A percentile compares a stretch with the other conserved stretches of the same genome.
Evolutionary conservation across 805 yeast genomes (phyloP).

Genomic region (Wickerhamiella hasegawae): DNA sequence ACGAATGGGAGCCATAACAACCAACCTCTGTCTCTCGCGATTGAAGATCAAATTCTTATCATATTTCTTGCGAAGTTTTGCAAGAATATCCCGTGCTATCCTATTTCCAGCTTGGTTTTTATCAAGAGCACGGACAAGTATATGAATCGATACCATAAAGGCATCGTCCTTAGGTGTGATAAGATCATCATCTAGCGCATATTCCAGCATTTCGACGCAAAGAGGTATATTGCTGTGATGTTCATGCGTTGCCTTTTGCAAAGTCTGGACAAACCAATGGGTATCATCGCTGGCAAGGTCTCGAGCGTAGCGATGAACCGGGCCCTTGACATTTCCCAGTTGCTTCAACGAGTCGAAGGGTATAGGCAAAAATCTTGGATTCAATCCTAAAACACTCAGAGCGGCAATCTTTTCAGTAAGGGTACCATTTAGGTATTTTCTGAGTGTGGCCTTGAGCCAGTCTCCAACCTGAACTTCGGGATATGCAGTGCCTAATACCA

Average conservation of each 20-base stretch:
- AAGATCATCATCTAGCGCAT: background rate
- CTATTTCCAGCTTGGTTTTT: background rate
- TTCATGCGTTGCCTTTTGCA: background rate
- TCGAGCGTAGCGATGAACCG: background rate
- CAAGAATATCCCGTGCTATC: slow-evolving; percentile 1
- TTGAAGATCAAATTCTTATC: slow-evolving; percentile 1
- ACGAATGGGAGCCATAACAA: background rate
- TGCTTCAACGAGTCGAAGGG: slow-evolving; percentile 1
- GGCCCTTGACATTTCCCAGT: background rate
- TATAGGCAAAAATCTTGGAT: slow-evolving; percentile 2
- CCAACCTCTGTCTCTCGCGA: slow-evolving; percentile 4
- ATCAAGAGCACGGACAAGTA: background rate
- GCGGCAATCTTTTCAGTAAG: slow-evolving; percentile 3
- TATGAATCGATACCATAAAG: background rate
- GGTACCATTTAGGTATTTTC: background rate
- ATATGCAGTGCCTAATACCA: slow-evolving; percentile 4
- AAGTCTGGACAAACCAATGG: background rate
- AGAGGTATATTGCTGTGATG: background rate
- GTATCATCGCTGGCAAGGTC: background rate
- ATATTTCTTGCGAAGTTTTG: background rate
- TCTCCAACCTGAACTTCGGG: slow-evolving; percentile 4
- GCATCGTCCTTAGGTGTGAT: background rate
- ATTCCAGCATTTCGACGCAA: background rate
- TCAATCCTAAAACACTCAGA: slow-evolving; percentile 1
- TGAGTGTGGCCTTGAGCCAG: slow-evolving; percentile 2